phyloP scores from a whole-genome alignment of 2,329 filamentous ascomycete species.

The Apiospora malaysiana region DNA sequence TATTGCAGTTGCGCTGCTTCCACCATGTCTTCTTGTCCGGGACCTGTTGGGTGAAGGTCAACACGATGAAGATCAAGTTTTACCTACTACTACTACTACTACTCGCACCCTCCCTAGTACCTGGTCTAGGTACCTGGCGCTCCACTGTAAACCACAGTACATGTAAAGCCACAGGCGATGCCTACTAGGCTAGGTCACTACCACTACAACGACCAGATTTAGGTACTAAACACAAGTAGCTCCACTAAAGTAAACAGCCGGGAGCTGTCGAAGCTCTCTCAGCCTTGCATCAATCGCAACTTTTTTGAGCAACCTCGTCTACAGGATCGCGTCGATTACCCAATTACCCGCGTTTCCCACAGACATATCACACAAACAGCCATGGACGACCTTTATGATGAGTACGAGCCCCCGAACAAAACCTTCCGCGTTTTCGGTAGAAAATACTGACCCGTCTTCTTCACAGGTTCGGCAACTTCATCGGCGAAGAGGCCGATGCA shows the following conservation, averaged over 20 bases:
- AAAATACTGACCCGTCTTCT: constrained; percentile 28
- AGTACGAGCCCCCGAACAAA: constrained; percentile 59
- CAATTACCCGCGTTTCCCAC: constrained; percentile 31
- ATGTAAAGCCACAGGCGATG: neutral
- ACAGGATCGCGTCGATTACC: constrained; percentile 12
- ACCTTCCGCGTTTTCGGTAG: neutral
- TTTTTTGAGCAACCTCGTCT: constrained; percentile 16
- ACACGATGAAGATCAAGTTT: neutral
- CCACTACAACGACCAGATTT: neutral
- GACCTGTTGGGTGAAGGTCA: neutral
- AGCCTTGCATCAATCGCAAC: constrained; percentile 19
- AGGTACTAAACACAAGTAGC: neutral
- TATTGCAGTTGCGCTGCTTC: neutral
- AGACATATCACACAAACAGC: constrained; percentile 28
- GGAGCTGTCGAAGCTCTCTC: constrained; percentile 14
- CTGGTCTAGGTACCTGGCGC: too few species aligned
- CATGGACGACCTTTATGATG: constrained; percentile 98
- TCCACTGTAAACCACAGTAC: neutral
- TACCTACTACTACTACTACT: neutral
- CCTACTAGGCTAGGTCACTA: neutral
- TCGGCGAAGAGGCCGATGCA: constrained; percentile 84
- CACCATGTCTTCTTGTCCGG: neutral
- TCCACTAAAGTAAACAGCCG: constrained; percentile 9
- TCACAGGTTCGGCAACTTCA: constrained; percentile 92
- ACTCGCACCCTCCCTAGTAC: neutral